A percentile compares a stretch with the other conserved stretches of the same genome.
Evolutionary conservation across 2,329 filamentous ascomycete genomes (phyloP).

Genomic region (Fusarium xylarioides): DNA sequence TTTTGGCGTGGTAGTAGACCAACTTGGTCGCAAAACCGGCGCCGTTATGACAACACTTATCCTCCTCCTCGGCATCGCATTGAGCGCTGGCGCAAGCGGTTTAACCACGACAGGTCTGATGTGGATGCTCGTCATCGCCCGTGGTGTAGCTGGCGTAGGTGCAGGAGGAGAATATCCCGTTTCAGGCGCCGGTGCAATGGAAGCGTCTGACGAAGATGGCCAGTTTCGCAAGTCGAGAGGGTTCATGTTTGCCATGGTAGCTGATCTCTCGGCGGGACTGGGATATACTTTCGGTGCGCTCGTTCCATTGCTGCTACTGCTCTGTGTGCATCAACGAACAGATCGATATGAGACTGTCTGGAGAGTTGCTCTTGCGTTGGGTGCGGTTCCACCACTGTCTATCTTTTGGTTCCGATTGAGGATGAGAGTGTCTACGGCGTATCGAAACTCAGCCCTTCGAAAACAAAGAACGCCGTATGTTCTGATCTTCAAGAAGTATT

Average conservation of each 20-base stretch:
- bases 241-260: constrained; percentile 14
- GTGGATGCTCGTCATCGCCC: constrained; percentile 12
- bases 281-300: constrained; percentile 5
- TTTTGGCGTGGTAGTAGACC: constrained; percentile 6
- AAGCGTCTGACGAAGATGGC: background rate
- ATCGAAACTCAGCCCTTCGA: constrained; percentile 2
- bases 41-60: background rate
- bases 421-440: background rate
- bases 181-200: background rate
- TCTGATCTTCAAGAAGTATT: constrained; percentile 3
- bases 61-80: background rate
- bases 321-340: background rate
- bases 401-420: constrained; percentile 13
- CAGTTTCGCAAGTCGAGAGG: constrained; percentile 6
- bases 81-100: background rate
- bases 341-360: background rate
- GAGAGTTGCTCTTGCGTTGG: background rate
- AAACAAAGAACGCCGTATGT: background rate
- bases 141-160: constrained; percentile 2
- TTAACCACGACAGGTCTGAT: background rate
- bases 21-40: constrained; percentile 5
- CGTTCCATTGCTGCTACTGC: background rate
- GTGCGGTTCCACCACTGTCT: background rate
- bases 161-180: constrained; percentile 9
- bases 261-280: background rate